Base-by-base conservation (phyloP, 176 grass and related monocot genomes). In the Cenchrus americanus region DNA sequence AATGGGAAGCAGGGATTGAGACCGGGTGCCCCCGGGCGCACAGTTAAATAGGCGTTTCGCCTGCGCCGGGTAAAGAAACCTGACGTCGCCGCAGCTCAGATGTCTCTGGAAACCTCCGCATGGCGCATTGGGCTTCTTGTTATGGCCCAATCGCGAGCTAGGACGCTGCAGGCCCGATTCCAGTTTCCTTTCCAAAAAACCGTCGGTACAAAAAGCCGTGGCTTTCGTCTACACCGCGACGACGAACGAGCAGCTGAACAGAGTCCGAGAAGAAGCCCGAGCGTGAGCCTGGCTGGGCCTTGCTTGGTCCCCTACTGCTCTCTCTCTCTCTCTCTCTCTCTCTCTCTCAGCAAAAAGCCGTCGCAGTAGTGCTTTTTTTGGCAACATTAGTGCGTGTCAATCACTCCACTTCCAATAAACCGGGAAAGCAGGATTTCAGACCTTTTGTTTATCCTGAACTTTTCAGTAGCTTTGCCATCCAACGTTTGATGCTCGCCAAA, bases 21-120 rank as follows among this genome's bases (percentile, higher is more conserved):
- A 7, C 43, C 6, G 43, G 43, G 43, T 1, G 8, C 22, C 21
- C 22, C 21, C 66, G 32, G 51, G n/a, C 77, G 43, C 53, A 52
- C 22, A 3, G 71, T 81, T 89, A 81, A 76, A 85, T 89, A 85
- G 62, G 13, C 70, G 76, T 75, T 47, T 43, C 62, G 19, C 51
- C 52, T 78, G 66, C 66, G 67, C 75, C 24, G 53, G 76, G 32
- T 78, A 69, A 66, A 21, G 47, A 49, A 63, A 19, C 30, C 65
- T 69, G 71, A 58, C 77, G 75, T 72, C 70, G 61, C n/a, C 51
- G 14, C 34, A 72, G 26, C n/a, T 24, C 64, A 30, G 86, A 78
- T 53, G 55, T 65, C 80, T 78, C 66, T 58, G 26, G 80, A 73
- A 66, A 30, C 62, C 22, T 87, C 76, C 10, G 3, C 48, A 44